Evolutionary conservation across 2,329 filamentous ascomycete species (phyloP), one percentile per base, ranked within the genome.

Genomic region (Zymoseptoria crescenta): DNA sequence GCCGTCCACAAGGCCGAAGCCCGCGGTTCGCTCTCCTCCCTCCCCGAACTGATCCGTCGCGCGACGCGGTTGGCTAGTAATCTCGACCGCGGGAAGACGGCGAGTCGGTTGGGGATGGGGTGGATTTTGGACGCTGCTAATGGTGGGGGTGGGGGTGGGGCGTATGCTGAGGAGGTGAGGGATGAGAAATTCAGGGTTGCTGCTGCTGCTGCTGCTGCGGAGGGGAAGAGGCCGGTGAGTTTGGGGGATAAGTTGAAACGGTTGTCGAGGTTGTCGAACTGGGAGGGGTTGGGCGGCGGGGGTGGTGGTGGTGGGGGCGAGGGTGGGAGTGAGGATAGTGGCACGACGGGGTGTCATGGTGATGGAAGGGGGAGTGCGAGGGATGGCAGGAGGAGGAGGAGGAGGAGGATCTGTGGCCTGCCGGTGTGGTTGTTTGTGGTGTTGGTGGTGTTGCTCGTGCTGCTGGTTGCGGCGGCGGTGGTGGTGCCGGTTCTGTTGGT

Each of bases 21-120:
- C 1, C 84, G 94, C 69, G 92, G 91, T 3, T 96, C 92, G 71
- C 79, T 96, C 63, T 97, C 94, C 1, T 96, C 92, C 74, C 77
- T 99, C 60, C 88, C 92, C 0, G 94, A 97, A 72, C 77, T 99
- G 61, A 97, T 99, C 65, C 83, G 85, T 68, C 84, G 94, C 66
- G 94, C 94, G 9, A 97, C 93, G 0, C 85, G 85, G 64, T 78
- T 97, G 45, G 93, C 92, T 16, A 84, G 89, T 0, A 91, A 96
- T 74, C 86, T 99, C 59, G 93, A 97, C 68, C 86, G 86, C 64
- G 93, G 93, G 10, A 87, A 76, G 64, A 86, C 85, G 20, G 84
- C 84, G 10, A 86, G 83, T 68, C 77, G 81, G 58, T 67, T 83
- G 6, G 81, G 80, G 19, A 72, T 82, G 64, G 57, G 48, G 8